These are phyloP conservation scores for Platismatia glauca DNA, from an alignment of 495 filamentous ascomycete genomes.

Conservation along the genomic window DNA sequence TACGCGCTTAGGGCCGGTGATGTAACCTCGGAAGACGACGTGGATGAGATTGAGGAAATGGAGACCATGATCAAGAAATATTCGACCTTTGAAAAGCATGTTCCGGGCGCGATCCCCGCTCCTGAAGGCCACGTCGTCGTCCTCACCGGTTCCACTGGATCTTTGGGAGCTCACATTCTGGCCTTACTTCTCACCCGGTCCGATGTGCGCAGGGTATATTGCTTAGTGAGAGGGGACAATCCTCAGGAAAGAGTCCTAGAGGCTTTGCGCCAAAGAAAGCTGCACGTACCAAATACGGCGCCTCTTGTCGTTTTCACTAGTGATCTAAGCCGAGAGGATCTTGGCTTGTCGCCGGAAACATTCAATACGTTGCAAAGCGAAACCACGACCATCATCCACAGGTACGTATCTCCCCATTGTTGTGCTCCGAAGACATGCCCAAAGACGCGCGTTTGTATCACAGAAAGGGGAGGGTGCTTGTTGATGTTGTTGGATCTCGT, in stretches of 20 bases:
- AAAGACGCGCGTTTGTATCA: neutral
- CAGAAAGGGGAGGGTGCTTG: neutral
- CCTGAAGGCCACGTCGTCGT: conserved; percentile 36
- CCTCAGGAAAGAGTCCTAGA: conserved; percentile 27
- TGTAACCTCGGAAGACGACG: neutral
- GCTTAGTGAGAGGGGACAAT: conserved; percentile 40
- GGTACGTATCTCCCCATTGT: neutral
- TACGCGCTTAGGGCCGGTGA: conserved; percentile 34
- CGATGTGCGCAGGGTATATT: conserved; percentile 40
- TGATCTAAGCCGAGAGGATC: conserved; percentile 25
- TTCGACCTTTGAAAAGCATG: conserved; percentile 35
- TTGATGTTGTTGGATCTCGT: neutral
- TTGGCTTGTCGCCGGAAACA: conserved; percentile 1
- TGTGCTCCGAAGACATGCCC: neutral
- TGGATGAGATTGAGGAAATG: conserved; percentile 34
- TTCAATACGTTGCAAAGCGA: neutral
- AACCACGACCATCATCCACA: conserved; percentile 17
- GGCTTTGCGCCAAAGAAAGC: conserved; percentile 32
- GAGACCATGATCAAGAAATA: conserved; percentile 41
- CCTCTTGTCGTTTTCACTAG: conserved; percentile 45
- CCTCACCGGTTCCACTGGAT: conserved; percentile 52
- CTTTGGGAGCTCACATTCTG: conserved; percentile 48
- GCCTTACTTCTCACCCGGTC: conserved; percentile 38
- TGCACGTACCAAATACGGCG: conserved; percentile 16
- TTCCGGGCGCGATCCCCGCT: conserved; percentile 19